These are phyloP conservation scores for Aspergillus spinulosporus DNA, from an alignment of 2,329 filamentous ascomycete genomes.

Conservation along the genomic window DNA sequence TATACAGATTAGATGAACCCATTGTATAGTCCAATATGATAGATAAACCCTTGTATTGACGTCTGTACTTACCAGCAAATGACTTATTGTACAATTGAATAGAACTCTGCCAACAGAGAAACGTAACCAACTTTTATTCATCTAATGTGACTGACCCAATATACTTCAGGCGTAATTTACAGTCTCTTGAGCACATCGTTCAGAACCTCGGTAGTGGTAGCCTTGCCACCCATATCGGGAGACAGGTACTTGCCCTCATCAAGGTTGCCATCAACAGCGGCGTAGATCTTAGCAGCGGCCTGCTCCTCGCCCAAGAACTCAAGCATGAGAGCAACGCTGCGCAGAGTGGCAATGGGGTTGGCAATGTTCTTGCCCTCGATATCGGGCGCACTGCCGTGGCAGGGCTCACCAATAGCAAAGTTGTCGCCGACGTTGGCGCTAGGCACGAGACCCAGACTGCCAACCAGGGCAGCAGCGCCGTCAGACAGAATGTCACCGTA, in stretches of 20 bases:
- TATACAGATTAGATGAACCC: too few relatives aligned
- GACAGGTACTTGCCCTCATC: constrained; percentile 78
- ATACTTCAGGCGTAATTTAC: constrained; percentile 47
- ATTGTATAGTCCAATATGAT: too few relatives aligned
- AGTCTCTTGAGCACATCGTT: constrained; percentile 81
- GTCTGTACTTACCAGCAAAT: too few relatives aligned
- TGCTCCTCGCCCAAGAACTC: constrained; percentile 88
- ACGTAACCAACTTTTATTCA: constrained; percentile 4
- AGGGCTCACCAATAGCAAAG: constrained; percentile 97
- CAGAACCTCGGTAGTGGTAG: constrained; percentile 82
- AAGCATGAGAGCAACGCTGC: constrained; percentile 90
- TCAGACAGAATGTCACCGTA: constrained; percentile 98
- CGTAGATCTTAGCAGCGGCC: constrained; percentile 86
- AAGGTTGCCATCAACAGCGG: constrained; percentile 86
- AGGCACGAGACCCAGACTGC: constrained; percentile 86
- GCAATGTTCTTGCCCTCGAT: constrained; percentile 91
- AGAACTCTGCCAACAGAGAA: too few relatives aligned
- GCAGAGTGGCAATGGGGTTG: constrained; percentile 92
- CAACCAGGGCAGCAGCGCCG: constrained; percentile 89
- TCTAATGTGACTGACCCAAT: not conserved
- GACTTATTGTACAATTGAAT: too few relatives aligned
- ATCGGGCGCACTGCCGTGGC: constrained; percentile 93
- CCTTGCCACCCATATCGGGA: constrained; percentile 86
- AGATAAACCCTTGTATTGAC: too few relatives aligned
- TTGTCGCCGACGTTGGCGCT: constrained; percentile 91